A percentile compares a stretch with the other conserved stretches of the same genome.
These are phyloP conservation scores for Kernera saxatilis DNA, from an alignment of 345 rosid species.

Conservation along the genomic window DNA sequence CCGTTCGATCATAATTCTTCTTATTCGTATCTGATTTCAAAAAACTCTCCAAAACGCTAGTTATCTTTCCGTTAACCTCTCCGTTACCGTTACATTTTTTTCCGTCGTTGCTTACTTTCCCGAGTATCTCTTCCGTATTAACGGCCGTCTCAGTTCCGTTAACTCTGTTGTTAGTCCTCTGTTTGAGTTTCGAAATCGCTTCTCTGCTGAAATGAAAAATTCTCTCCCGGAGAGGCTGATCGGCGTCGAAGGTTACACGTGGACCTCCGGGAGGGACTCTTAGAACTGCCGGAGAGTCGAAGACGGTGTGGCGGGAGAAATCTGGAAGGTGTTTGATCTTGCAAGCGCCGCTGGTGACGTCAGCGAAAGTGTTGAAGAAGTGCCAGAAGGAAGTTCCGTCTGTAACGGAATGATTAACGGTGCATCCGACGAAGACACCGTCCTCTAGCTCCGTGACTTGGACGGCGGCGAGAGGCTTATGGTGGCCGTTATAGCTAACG, in stretches of 20 bases:
- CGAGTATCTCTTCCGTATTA: constrained; percentile 35
- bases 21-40: constrained; percentile 10
- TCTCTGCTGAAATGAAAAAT: constrained; percentile 79
- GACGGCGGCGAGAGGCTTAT: constrained; percentile 64
- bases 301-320: constrained; percentile 56
- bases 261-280: constrained; percentile 79
- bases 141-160: constrained; percentile 14
- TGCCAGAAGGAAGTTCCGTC: constrained; percentile 98
- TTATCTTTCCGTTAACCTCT: constrained; percentile 36
- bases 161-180: constrained; percentile 54
- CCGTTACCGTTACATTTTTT: constrained; percentile 43
- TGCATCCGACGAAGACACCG: constrained; percentile 71
- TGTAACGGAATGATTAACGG: constrained; percentile 78
- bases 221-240: constrained; percentile 75
- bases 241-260: constrained; percentile 54
- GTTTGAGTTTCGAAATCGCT: constrained; percentile 58
- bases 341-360: constrained; percentile 48
- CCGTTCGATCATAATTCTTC: constrained; percentile 30
- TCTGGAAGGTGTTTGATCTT: constrained; percentile 58
- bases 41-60: not conserved
- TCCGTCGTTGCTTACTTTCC: constrained; percentile 50
- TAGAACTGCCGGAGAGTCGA: constrained; percentile 58
- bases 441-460: constrained; percentile 78
- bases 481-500: constrained; percentile 79
- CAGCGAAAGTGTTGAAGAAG: constrained; percentile 84